Evolutionary conservation across 148 eudicot species (phyloP).

Genomic region (Fagopyrum esculentum): DNA sequence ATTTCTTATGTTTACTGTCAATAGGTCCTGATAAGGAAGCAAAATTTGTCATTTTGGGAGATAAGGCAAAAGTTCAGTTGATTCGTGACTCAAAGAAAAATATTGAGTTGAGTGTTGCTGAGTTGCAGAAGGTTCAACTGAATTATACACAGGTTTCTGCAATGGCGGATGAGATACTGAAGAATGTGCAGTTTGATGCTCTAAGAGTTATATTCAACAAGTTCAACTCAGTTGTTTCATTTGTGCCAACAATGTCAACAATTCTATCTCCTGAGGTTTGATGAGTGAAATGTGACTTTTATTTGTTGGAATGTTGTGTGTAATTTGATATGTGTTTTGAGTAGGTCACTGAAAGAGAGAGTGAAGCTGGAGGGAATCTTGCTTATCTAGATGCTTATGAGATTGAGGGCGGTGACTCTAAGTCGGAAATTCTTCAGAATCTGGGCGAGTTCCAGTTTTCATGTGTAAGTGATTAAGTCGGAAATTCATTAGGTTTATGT

Average conservation of each 20-base stretch:
- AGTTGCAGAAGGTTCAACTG: conserved; percentile 81
- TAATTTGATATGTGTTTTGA: background rate
- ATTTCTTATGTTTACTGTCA: too few species aligned
- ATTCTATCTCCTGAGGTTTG: conserved; percentile 82
- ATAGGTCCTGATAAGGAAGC: conserved; percentile 40
- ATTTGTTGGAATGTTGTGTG: background rate
- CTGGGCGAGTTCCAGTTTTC: conserved; percentile 13
- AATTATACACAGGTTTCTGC: conserved; percentile 94
- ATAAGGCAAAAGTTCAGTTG: conserved; percentile 89
- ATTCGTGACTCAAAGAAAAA: conserved; percentile 74
- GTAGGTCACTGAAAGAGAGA: conserved; percentile 8
- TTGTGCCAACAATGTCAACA: conserved; percentile 76
- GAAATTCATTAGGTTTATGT: too few species aligned
- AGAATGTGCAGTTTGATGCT: conserved; percentile 92
- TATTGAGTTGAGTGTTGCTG: conserved; percentile 56
- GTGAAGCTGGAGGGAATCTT: conserved; percentile 15
- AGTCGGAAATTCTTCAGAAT: conserved; percentile 14
- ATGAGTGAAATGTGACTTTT: too few species aligned
- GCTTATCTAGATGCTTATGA: conserved; percentile 14
- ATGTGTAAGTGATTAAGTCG: background rate
- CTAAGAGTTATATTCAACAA: conserved; percentile 82
- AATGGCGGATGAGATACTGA: conserved; percentile 87
- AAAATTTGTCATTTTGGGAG: conserved; percentile 80
- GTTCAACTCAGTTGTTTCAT: conserved; percentile 77
- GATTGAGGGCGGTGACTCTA: conserved; percentile 14